Evolutionary conservation across 2,329 filamentous ascomycete genomes (phyloP).

Genomic region (Magnaporthiopsis incrustans): DNA sequence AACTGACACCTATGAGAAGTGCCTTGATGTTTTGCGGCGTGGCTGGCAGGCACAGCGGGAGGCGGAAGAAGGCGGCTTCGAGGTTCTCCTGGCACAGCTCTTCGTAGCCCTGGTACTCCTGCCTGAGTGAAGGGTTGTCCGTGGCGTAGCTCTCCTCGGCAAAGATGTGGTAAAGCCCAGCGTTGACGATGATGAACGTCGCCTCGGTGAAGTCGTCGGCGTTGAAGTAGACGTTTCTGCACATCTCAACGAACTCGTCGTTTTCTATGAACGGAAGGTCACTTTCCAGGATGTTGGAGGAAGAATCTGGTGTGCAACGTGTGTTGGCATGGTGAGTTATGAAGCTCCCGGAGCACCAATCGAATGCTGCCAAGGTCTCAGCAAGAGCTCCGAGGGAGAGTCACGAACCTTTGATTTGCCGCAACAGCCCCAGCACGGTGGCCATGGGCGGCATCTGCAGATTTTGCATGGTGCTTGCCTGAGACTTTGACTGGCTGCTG

Average conservation of each 20-base stretch:
- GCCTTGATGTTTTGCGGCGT: slow-evolving; percentile 2
- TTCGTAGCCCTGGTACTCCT: slow-evolving; percentile 1
- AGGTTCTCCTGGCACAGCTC: neutral
- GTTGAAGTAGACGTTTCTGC: slow-evolving; percentile 5
- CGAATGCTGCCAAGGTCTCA: too few relatives aligned
- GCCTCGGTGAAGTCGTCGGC: slow-evolving; percentile 3
- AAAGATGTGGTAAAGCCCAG: slow-evolving; percentile 2
- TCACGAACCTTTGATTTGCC: neutral
- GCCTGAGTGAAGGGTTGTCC: neutral
- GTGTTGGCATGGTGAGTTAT: neutral
- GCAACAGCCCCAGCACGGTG: neutral
- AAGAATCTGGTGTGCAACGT: neutral
- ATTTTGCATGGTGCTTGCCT: neutral
- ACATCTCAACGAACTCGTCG: slow-evolving; percentile 1
- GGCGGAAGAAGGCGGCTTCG: slow-evolving; percentile 1
- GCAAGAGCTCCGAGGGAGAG: too few relatives aligned
- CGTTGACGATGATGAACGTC: slow-evolving; percentile 4
- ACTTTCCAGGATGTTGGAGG: neutral
- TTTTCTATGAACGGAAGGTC: slow-evolving; percentile 1
- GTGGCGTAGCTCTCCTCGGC: slow-evolving; percentile 2
- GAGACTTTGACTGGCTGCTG: neutral
- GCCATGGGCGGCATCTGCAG: slow-evolving; percentile 5
- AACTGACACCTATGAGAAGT: neutral
- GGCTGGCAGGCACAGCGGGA: slow-evolving; percentile 1
- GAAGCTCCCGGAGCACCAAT: neutral